phyloP scores from a whole-genome alignment of 371 early-diverging fungal species.

The Mucor mucedo region DNA sequence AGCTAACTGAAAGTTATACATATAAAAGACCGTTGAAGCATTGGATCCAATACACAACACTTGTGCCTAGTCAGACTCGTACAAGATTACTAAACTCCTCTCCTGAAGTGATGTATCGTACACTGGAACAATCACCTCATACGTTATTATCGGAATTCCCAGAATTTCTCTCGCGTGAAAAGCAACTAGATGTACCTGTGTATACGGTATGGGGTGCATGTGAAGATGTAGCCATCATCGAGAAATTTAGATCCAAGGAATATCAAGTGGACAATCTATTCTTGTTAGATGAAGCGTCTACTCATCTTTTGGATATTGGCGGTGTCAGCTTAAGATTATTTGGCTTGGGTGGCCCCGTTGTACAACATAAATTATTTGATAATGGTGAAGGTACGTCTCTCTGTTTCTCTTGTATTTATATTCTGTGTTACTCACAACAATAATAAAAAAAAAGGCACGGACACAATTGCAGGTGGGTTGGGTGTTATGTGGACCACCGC shows the following conservation, averaged over 20 bases:
- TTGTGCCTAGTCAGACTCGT: slow-evolving; percentile 57
- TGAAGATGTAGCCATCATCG: slow-evolving; percentile 69
- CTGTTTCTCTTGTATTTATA: neutral
- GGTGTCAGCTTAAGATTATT: slow-evolving; percentile 66
- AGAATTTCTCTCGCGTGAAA: slow-evolving; percentile 50
- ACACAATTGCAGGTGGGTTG: slow-evolving; percentile 71
- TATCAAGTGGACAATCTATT: slow-evolving; percentile 60
- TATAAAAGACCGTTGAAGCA: slow-evolving; percentile 62
- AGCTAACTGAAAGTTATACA: neutral
- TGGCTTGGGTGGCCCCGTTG: slow-evolving; percentile 71
- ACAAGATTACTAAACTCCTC: slow-evolving; percentile 48
- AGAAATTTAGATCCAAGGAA: slow-evolving; percentile 59
- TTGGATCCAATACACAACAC: slow-evolving; percentile 65
- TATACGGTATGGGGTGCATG: slow-evolving; percentile 75
- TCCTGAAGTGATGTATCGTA: slow-evolving; percentile 52
- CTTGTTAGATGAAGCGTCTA: slow-evolving; percentile 64
- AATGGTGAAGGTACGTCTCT: slow-evolving; percentile 66
- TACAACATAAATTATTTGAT: slow-evolving; percentile 72
- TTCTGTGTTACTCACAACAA: neutral
- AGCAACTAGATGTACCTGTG: slow-evolving; percentile 61
- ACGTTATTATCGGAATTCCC: slow-evolving; percentile 65
- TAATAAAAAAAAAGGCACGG: slow-evolving; percentile 39
- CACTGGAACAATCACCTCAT: slow-evolving; percentile 51
- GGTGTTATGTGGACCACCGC: slow-evolving; percentile 77
- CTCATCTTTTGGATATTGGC: slow-evolving; percentile 62